Base-by-base conservation (phyloP, 805 yeast genomes). In the Myxozyma lipomycoides region DNA sequence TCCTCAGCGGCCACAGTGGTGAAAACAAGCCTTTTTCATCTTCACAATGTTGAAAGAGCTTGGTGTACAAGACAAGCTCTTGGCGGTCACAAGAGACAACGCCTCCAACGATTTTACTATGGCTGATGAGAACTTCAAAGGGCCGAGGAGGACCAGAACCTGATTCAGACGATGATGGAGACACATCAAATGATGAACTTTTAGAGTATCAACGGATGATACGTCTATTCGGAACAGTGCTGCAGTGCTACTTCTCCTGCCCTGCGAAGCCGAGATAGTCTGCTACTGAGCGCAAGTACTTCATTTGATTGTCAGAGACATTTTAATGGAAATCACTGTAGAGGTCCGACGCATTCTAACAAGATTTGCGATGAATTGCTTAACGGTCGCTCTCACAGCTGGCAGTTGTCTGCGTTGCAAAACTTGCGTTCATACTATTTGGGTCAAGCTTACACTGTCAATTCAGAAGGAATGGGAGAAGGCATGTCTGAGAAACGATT, bases 321-420 rank as follows among this genome's bases (percentile, higher is more conserved):
- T 41, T 15, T 28, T 41, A 19, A 17, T 10, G 40, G n/a, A n/a
- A n/a, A n/a, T n/a, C n/a, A n/a, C n/a, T n/a, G n/a, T n/a, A n/a
- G n/a, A n/a, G n/a, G n/a, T n/a, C n/a, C 17, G 12, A 9, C 25
- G 24, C 10, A 41, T 25, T 22, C 30, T 35, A 7, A 28, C n/a
- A 24, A 17, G 25, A 19, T 5, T 24, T 9, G 30, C 26, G 34
- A 41, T 22, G 4, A 28, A 32, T 22, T 32, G 18, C 18, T n/a
- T 22, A 7, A 35, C 44, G 18, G 6, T 32, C 25, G 44, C 18
- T n/a, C 18, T 26, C 34, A 26, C 25, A 10, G 15, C 10, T 28
- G 34, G 34, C 44, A 40, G 28, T 40, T 40, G 35, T 7, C 35
- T 28, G 25, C 34, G n/a, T n/a, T n/a, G n/a, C n/a, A n/a, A n/a